Evolutionary conservation across 805 yeast species (phyloP), one percentile per base, ranked within the genome.

Genomic region (Candida gorgasii): DNA sequence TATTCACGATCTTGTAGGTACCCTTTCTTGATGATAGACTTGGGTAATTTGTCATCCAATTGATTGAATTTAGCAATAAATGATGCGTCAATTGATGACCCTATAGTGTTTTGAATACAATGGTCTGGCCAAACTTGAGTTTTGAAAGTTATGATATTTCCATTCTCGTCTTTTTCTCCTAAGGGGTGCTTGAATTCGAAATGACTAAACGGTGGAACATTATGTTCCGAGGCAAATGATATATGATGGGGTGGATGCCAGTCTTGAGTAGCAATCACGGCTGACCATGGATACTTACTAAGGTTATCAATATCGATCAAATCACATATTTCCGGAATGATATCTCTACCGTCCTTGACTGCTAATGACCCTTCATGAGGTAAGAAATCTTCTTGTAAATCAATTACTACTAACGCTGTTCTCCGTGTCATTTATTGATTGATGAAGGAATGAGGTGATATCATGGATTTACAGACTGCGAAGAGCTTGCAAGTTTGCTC

Each of bases 121-220:
- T 90, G 98, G 42, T 78, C 90, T 0, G 98, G 97, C 97, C 97
- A 90, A 3, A 89, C 70, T 0, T 74, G 71, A 48, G 80, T 81
- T 3, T 46, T 52, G 27, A 64, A 47, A 11, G 58, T 55, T 11
- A 58, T 42, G 3, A 58, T 51, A 15, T 63, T 62, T 0, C 63
- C 58, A 1, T 40, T 23, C 1, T 48, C 45, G 44, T 64, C 67
- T 1, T 48, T 45, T 11, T 57, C 62, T 0, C 54, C 54, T 7
- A 65, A 51, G 0, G 93, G 90, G 37, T 81, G 78, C 1, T 53
- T 39, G 55, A 83, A 79, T 13, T 57, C 64, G 30, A 78, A 50
- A 1, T 66, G 55, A 0, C 80, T 64, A 55, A 70, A 89, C 2
- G 89, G 86, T 2, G 61, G 26, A 50, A 59, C 61, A 1, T 48